These are phyloP conservation scores for Trichocladium uniseriatum DNA, from an alignment of 495 filamentous ascomycete genomes.

Conservation along the genomic window DNA sequence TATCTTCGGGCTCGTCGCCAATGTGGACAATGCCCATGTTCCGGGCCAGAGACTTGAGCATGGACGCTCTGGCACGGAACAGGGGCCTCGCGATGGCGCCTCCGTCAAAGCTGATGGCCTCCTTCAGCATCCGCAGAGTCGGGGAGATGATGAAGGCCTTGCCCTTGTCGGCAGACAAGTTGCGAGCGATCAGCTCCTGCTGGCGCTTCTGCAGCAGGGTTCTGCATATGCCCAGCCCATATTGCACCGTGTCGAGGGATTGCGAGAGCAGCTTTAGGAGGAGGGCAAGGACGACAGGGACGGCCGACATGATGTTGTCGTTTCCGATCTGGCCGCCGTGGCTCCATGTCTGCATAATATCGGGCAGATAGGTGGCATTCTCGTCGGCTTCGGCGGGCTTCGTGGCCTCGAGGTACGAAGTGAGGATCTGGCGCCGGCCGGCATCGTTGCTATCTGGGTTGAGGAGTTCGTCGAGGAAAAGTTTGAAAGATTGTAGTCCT, in stretches of 20 bases:
- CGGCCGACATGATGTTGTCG: constrained; percentile 62
- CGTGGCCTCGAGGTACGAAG: constrained; percentile 62
- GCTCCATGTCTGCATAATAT: constrained; percentile 72
- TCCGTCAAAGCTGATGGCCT: constrained; percentile 72
- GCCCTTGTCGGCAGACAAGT: constrained; percentile 58
- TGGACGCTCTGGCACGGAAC: constrained; percentile 59
- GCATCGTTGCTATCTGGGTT: constrained; percentile 45
- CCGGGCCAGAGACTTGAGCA: constrained; percentile 60
- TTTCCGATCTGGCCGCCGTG: constrained; percentile 62
- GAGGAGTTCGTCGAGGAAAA: constrained; percentile 57
- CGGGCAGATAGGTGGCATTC: constrained; percentile 52
- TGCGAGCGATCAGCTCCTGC: constrained; percentile 59
- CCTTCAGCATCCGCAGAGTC: constrained; percentile 66
- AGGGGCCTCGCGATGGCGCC: constrained; percentile 62
- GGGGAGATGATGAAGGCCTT: constrained; percentile 83
- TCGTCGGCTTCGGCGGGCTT: constrained; percentile 48
- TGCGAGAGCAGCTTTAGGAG: constrained; percentile 64
- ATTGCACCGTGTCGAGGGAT: constrained; percentile 58
- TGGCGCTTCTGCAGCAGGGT: constrained; percentile 64
- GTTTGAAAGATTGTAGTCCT: constrained; percentile 71
- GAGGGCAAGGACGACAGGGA: constrained; percentile 66
- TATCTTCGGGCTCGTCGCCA: constrained; percentile 45
- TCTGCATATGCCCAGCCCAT: constrained; percentile 63
- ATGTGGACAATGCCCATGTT: constrained; percentile 47
- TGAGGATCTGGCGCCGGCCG: constrained; percentile 47